Evolutionary conservation across 768 basidiomycete species (phyloP), one percentile per base, ranked within the genome.

Genomic region (Daedaleopsis sinensis): DNA sequence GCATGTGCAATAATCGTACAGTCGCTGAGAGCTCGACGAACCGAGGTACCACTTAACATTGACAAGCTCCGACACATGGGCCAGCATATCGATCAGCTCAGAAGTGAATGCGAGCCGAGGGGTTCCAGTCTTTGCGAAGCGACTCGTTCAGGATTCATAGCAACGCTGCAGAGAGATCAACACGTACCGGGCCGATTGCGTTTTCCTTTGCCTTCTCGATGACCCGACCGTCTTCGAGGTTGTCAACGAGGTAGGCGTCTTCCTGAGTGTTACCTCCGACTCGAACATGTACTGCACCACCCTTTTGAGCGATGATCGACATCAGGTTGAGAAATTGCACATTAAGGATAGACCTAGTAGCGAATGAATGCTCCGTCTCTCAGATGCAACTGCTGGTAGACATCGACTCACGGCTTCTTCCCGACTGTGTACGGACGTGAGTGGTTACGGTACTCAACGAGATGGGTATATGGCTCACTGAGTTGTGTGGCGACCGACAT

Each of bases 401-500:
- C 19, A 7, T 10, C 21, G 4, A 72, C 77, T 59, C 57, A 82
- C 81, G 81, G 80, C 62, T 84, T 84, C 56, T 74, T 78, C 44
- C 84, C 84, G 66, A 85, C 84, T 84, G 59, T 13, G 3, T 23
- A 21, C 9, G 23, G 15, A 10, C 8, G 19, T n/a, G 4, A n/a
- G 18, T 6, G n/a, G 46, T 47, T n/a, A 21, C 4, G 12, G 6
- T 47, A n/a, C 6, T 10, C 19, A 47, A 21, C 6, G 18, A 21
- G 0, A 50, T 9, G 10, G 9, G 13, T 39, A 82, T 12, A 42
- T 18, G 18, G 11, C 84, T 71, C 69, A 89, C 88, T 72, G 63
- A 89, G 77, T 73, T 85, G 84, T 57, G 82, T 84, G 3, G 85
- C 79, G 4, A 91, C 84, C 43, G 89, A 89, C 78, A 90, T 80